Conservation (phyloP, 805 yeast genomes). For the Metschnikowia drakensbergensis region DNA sequence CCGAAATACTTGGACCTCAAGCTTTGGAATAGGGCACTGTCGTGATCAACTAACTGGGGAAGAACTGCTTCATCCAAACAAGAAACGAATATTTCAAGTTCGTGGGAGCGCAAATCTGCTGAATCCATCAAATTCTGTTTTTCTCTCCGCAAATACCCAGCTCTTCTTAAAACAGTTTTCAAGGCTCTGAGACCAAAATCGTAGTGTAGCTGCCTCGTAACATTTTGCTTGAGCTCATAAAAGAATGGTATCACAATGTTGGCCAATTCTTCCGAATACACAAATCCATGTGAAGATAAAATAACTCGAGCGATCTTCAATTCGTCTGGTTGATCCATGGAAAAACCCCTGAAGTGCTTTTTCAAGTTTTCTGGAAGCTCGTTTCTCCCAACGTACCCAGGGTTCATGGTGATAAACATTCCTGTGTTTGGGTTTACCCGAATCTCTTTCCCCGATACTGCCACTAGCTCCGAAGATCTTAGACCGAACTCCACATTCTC, state of each 20-base stretch:
- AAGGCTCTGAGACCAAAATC: conserved; percentile 88
- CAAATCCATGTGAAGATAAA: conserved; percentile 71
- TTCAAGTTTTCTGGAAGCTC: conserved; percentile 81
- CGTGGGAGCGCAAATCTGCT: conserved; percentile 4
- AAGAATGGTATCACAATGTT: conserved; percentile 53
- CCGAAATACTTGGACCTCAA: conserved; percentile 16
- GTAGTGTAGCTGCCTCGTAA: conserved; percentile 66
- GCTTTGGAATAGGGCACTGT: conserved; percentile 37
- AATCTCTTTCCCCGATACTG: conserved; percentile 41
- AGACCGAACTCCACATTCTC: conserved; percentile 65
- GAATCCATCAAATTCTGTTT: not conserved
- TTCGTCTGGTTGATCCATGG: conserved; percentile 71
- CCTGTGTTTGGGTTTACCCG: conserved; percentile 53
- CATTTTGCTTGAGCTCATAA: conserved; percentile 29
- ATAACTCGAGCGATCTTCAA: conserved; percentile 65
- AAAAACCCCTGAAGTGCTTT: conserved; percentile 69
- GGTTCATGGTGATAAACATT: conserved; percentile 87
- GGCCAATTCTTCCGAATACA: conserved; percentile 43
- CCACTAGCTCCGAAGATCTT: conserved; percentile 24
- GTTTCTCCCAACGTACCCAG: conserved; percentile 80
- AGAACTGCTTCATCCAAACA: conserved; percentile 59
- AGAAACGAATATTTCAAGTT: conserved; percentile 12
- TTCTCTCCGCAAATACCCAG: conserved; percentile 46
- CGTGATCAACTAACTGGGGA: conserved; percentile 62
- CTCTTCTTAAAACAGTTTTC: conserved; percentile 58